Evolutionary conservation across 805 yeast genomes (phyloP).

Genomic region (Kazachstania africana): DNA sequence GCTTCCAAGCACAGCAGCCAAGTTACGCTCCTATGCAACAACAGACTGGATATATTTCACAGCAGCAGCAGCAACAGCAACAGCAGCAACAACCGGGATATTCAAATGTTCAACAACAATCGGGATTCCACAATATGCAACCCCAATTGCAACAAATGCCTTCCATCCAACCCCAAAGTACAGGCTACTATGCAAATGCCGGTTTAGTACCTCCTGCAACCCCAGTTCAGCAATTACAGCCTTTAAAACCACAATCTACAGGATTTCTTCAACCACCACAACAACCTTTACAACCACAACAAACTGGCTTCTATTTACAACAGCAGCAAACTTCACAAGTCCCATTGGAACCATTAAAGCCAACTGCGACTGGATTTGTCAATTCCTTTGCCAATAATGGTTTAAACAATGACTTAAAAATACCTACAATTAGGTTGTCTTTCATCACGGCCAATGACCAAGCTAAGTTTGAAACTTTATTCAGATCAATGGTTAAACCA

Average conservation of each 20-base stretch:
- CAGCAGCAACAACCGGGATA: constrained; percentile 8
- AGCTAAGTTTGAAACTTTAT: constrained; percentile 72
- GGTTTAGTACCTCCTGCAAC: constrained; percentile 8
- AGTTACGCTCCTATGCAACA: constrained; percentile 6
- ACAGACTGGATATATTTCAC: neutral
- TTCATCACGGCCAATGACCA: constrained; percentile 82
- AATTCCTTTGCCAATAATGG: constrained; percentile 31
- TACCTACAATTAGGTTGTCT: constrained; percentile 68
- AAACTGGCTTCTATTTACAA: constrained; percentile 36
- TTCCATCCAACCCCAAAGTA: constrained; percentile 19
- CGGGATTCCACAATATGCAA: constrained; percentile 2
- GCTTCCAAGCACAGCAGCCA: constrained; percentile 10
- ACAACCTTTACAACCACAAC: constrained; percentile 25
- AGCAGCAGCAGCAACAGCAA: constrained; percentile 4
- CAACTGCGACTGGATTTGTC: constrained; percentile 39
- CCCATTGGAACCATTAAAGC: constrained; percentile 25
- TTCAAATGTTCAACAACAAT: neutral
- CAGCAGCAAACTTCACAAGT: constrained; percentile 22
- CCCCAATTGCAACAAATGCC: constrained; percentile 6
- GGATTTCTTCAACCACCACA: neutral
- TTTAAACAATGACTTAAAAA: constrained; percentile 47
- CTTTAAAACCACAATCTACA: constrained; percentile 3
- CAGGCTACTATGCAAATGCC: constrained; percentile 27
- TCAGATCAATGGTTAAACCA: constrained; percentile 60
- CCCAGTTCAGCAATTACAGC: neutral